Evolutionary conservation across 176 grass and related monocot genomes (phyloP).

Genomic region (Eleusine coracana): DNA sequence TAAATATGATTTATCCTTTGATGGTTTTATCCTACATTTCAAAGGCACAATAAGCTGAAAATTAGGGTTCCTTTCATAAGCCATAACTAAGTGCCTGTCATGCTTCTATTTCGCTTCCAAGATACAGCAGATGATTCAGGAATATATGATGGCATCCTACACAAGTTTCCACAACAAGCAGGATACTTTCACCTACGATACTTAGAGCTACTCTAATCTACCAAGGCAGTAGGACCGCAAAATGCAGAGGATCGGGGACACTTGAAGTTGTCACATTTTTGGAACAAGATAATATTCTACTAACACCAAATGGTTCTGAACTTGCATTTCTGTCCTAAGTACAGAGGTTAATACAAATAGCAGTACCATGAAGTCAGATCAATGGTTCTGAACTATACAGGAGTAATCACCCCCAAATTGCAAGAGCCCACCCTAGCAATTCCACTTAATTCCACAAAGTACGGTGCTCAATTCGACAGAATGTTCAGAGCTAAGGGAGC

Average conservation of each 20-base stretch:
- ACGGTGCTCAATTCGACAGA: background rate
- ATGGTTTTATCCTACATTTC: slow-evolving; percentile 12
- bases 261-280: background rate
- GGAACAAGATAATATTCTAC: background rate
- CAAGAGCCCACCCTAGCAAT: background rate
- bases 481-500: background rate
- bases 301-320: background rate
- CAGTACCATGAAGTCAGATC: background rate
- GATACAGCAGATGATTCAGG: background rate
- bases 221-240: background rate
- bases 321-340: no score
- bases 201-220: background rate
- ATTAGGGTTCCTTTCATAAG: background rate
- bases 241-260: background rate
- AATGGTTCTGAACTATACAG: background rate
- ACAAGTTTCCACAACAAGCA: background rate
- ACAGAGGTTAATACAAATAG: background rate
- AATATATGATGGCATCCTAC: background rate
- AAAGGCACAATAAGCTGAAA: background rate
- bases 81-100: background rate
- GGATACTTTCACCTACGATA: background rate
- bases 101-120: background rate
- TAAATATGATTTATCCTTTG: background rate
- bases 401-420: background rate
- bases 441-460: background rate